phyloP scores from a whole-genome alignment of 139 green algal genomes.

The Helicosporidium sp. region DNA sequence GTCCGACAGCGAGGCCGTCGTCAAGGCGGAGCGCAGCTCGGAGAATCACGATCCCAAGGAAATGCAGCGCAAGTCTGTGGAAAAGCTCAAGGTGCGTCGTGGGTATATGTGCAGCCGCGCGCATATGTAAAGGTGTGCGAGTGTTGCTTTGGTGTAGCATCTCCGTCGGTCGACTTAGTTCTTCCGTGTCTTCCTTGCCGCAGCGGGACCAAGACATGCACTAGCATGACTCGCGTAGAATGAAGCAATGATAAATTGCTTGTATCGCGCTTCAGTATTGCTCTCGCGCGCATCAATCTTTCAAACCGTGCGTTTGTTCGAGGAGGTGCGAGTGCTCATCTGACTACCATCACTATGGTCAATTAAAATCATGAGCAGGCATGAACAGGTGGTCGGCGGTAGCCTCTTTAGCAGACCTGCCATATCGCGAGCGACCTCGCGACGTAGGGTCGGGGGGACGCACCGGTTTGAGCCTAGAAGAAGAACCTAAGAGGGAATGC shows the following conservation, averaged over 20 bases:
- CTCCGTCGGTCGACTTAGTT: too few species aligned
- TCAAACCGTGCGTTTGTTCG: neutral
- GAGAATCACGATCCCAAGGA: neutral
- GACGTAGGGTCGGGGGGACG: neutral
- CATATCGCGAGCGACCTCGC: neutral
- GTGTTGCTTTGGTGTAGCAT: too few species aligned
- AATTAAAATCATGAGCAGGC: neutral
- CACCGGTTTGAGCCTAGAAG: neutral
- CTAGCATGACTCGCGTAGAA: neutral
- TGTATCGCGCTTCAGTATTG: neutral
- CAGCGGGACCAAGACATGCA: neutral
- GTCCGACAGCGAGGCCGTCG: neutral
- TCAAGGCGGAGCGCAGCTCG: neutral
- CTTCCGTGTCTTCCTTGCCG: too few species aligned
- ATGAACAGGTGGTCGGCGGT: too few species aligned
- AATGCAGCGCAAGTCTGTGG: neutral
- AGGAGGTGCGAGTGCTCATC: neutral
- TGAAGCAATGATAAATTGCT: neutral
- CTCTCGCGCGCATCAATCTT: neutral
- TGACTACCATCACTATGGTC: neutral
- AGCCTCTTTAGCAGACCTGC: too few species aligned
- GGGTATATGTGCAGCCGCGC: neutral
- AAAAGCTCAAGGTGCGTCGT: neutral
- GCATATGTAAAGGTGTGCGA: neutral
- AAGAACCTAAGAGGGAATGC: neutral